Percentiles rank a stretch among this genome's conserved stretches.
phyloP scores from a whole-genome alignment of 257 asterid genomes.

The Nicotiana benthamiana region DNA sequence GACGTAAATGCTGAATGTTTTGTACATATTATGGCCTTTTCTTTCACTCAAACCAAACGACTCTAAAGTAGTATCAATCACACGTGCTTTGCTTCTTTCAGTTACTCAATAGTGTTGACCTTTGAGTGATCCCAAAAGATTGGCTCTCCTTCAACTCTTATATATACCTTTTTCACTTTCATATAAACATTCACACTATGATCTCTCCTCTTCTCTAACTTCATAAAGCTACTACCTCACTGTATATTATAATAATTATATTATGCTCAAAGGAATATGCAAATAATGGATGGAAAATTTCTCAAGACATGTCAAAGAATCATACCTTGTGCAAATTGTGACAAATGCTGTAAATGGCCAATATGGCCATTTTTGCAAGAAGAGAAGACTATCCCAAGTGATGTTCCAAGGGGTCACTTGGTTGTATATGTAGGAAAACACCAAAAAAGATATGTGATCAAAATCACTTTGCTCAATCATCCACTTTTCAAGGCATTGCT shows the following conservation, averaged over 20 bases:
- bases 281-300: slow-evolving; percentile 29
- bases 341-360: slow-evolving; percentile 44
- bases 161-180: slow-evolving; percentile 31
- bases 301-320: slow-evolving; percentile 38
- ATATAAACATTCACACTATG: slow-evolving; percentile 16
- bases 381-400: slow-evolving; percentile 48
- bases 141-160: slow-evolving; percentile 20
- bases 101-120: slow-evolving; percentile 29
- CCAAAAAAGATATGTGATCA: slow-evolving; percentile 66
- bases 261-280: slow-evolving; percentile 17
- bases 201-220: neutral
- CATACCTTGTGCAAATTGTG: slow-evolving; percentile 31
- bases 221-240: neutral
- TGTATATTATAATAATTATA: neutral
- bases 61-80: slow-evolving; percentile 7
- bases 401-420: slow-evolving; percentile 86
- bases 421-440: slow-evolving; percentile 75
- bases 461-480: slow-evolving; percentile 52
- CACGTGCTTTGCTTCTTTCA: slow-evolving; percentile 37
- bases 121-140: slow-evolving; percentile 32
- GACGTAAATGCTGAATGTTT: too few species aligned
- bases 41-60: neutral
- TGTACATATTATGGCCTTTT: fast-evolving
- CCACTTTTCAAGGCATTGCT: slow-evolving; percentile 73
- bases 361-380: slow-evolving; percentile 33